Percentiles rank a stretch among this genome's conserved stretches.
Evolutionary conservation across 148 eudicot species (phyloP).

Genomic region (Rhododendron kiyosumense): DNA sequence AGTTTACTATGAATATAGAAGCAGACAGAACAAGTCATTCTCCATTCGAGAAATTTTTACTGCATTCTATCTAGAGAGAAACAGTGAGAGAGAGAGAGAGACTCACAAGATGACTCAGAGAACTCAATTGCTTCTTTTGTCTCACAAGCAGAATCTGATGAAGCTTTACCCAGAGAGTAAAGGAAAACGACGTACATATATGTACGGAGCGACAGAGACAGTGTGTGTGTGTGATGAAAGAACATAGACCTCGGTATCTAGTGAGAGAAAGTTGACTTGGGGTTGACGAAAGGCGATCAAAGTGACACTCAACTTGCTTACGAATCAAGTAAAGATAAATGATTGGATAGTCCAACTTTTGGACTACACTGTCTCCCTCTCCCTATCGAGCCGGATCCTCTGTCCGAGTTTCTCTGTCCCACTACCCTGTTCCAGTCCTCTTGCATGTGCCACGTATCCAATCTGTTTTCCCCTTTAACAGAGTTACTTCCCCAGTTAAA

Average conservation of each 20-base stretch:
- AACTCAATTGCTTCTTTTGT: background rate
- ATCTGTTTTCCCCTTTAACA: no score
- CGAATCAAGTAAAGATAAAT: no score
- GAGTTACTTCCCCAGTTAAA: no score
- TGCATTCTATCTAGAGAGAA: background rate
- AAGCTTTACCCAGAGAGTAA: background rate
- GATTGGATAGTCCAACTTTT: no score
- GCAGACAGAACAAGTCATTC: background rate
- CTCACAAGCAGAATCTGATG: background rate
- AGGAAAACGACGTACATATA: background rate
- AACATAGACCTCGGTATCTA: background rate
- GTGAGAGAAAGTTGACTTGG: background rate
- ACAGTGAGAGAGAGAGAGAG: background rate
- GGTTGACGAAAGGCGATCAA: background rate
- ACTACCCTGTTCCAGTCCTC: no score
- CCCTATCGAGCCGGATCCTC: no score
- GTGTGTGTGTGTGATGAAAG: background rate
- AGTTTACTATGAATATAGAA: background rate
- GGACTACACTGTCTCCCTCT: no score
- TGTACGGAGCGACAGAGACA: background rate
- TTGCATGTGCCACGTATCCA: no score
- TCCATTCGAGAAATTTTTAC: no score
- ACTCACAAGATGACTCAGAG: background rate
- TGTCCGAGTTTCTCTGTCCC: no score
- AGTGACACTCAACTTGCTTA: background rate